Base-by-base conservation (phyloP, 176 grass and related monocot genomes). In the Phoenix dactylifera region DNA sequence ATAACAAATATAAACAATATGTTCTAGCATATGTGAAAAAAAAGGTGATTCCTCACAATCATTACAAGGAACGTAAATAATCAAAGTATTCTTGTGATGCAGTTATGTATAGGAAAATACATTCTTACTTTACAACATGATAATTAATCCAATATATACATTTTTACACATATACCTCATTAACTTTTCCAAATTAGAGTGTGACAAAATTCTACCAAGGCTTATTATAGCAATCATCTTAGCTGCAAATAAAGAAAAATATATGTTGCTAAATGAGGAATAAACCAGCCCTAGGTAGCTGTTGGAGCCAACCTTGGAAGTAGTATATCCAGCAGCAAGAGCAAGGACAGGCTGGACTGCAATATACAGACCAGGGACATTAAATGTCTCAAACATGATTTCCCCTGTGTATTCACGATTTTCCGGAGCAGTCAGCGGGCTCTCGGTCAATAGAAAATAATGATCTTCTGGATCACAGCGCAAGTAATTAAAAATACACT, bases 351-450 rank as follows among this genome's bases (percentile, higher is more conserved):
- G 93, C 28, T 98, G 93, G 16, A 89, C 84, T 4, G 79, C 93
- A 23, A 98, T 89, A 76, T 98, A 98, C 16, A 98, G 65, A 1
- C 93, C 93, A 16, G 93, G 93, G 66, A 98, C 65, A 71, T 98
- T 98, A 71, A 98, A 98, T 6, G 93, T 98, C 63, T 98, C 93
- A 63, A 98, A 98, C 93, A 98, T 98, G 78, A 98, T 98, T 70
- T 98, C 93, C 30, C 87, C 93, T 1, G 87, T 79, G 63, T 89
- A 98, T 59, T 98, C 93, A 6, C 93, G 72, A 15, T 77, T 92
- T 69, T 98, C 93, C 26, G 93, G 93, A 60, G 87, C 79, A 50
- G 87, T 92, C 18, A 92, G 81, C 0, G 93, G 87, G 26, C 93
- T 98, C 73, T 98, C 93, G 1, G 93, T 98, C 4, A 98, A 76